Evolutionary conservation across 2,329 filamentous ascomycete species (phyloP).

Genomic region (Shiraia sp.): DNA sequence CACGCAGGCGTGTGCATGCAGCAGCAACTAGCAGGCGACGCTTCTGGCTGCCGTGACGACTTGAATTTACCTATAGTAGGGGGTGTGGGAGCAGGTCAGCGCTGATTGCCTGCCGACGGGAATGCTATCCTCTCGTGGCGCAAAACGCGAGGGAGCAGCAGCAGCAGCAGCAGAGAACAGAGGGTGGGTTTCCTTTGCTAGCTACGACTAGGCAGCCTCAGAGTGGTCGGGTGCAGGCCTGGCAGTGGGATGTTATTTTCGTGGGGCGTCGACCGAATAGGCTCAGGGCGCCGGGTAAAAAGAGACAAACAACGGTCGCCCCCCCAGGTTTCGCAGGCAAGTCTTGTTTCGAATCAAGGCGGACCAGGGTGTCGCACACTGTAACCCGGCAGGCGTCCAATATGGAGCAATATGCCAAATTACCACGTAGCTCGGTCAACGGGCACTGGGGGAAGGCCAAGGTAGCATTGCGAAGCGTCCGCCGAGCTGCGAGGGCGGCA

Average conservation of each 20-base stretch:
- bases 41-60: too few relatives aligned
- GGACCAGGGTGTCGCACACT: slow-evolving; percentile 34
- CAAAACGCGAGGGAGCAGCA: slow-evolving; percentile 18
- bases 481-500: slow-evolving; percentile 24
- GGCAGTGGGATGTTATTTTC: slow-evolving; percentile 33
- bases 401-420: slow-evolving; percentile 41
- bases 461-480: slow-evolving; percentile 23
- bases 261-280: slow-evolving; percentile 36
- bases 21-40: too few relatives aligned
- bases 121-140: slow-evolving; percentile 18
- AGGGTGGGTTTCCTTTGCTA: too few relatives aligned
- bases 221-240: slow-evolving; percentile 16
- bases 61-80: too few relatives aligned
- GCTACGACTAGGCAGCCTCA: too few relatives aligned
- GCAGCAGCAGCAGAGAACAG: too few relatives aligned
- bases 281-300: slow-evolving; percentile 40
- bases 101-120: too few relatives aligned
- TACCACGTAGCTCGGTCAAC: slow-evolving; percentile 34
- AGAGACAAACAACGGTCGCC: slow-evolving; percentile 38
- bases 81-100: too few relatives aligned
- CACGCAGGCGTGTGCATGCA: slow-evolving; percentile 26
- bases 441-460: slow-evolving; percentile 22
- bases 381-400: slow-evolving; percentile 32
- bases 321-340: slow-evolving; percentile 38
- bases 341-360: slow-evolving; percentile 36